Evolutionary conservation across 148 eudicot genomes (phyloP).

Genomic region (Bassia scoparia): DNA sequence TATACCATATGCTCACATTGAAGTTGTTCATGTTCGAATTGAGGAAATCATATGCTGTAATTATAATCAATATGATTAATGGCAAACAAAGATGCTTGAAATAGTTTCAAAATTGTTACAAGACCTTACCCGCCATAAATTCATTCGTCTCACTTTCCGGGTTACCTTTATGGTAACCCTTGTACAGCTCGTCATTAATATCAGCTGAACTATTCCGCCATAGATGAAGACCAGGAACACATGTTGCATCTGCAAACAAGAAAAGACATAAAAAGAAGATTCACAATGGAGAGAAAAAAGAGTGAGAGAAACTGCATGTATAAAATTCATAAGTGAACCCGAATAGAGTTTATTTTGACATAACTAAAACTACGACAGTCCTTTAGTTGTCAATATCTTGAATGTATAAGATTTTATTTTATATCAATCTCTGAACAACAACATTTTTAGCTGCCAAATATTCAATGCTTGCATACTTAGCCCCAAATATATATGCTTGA

Average conservation of each 20-base stretch:
- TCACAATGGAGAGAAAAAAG: neutral
- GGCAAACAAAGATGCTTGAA: neutral
- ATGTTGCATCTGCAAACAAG: conserved; percentile 48
- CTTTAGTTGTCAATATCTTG: too few species aligned
- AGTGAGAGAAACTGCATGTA: too few species aligned
- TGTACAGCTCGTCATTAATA: conserved; percentile 70
- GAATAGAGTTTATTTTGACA: too few species aligned
- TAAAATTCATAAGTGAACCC: too few species aligned
- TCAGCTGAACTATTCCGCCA: conserved; percentile 91
- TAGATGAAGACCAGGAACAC: conserved; percentile 56
- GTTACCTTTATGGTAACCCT: conserved; percentile 68
- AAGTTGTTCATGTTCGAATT: conserved; percentile 52
- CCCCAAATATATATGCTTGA: too few species aligned
- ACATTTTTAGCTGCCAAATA: too few species aligned
- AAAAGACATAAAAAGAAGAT: neutral
- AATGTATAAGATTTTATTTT: neutral
- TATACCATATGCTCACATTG: conserved; percentile 81
- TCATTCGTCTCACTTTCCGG: conserved; percentile 57
- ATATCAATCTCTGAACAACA: neutral
- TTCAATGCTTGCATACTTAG: too few species aligned
- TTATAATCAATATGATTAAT: conserved; percentile 5
- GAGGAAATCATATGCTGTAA: conserved; percentile 81
- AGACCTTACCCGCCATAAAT: conserved; percentile 57
- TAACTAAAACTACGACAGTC: neutral
- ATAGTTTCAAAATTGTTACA: neutral